These are phyloP conservation scores for Moniliophthora roreri DNA, from an alignment of 1,284 basidiomycete species.

Conservation along the genomic window DNA sequence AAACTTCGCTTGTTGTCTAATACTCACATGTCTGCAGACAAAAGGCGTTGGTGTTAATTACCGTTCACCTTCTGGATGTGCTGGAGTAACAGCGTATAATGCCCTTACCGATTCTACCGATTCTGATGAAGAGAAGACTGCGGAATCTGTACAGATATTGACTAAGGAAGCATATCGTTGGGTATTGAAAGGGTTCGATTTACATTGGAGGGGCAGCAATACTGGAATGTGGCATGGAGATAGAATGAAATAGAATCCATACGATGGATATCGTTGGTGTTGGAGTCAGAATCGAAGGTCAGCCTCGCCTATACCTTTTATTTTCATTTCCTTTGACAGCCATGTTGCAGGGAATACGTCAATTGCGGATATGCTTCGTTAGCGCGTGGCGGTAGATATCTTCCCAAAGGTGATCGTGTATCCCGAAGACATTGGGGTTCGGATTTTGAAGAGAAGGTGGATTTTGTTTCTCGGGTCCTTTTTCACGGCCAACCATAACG, in stretches of 20 bases:
- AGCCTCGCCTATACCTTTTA: slow-evolving; percentile 32
- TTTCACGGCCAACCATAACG: not conserved
- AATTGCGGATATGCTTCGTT: slow-evolving; percentile 10
- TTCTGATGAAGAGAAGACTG: too few species aligned
- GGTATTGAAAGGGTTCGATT: slow-evolving; percentile 49
- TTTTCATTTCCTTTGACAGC: not conserved
- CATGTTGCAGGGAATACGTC: slow-evolving; percentile 17
- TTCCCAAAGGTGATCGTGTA: slow-evolving; percentile 12
- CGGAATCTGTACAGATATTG: too few species aligned
- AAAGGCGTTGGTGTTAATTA: too few species aligned
- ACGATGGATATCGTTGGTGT: slow-evolving; percentile 24
- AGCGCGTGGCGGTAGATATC: slow-evolving; percentile 32
- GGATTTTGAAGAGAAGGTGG: not conserved
- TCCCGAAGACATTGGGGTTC: too few species aligned
- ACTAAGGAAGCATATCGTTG: slow-evolving; percentile 29
- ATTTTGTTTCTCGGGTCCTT: not conserved
- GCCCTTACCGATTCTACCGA: slow-evolving; percentile 39
- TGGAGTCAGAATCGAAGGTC: slow-evolving; percentile 16
- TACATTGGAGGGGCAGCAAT: slow-evolving; percentile 67
- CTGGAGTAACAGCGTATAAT: slow-evolving; percentile 47
- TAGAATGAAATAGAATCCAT: slow-evolving; percentile 23
- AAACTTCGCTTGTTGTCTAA: too few species aligned
- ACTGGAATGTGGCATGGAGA: slow-evolving; percentile 55
- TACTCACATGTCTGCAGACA: too few species aligned
- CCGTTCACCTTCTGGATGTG: slow-evolving; percentile 27